phyloP scores from a whole-genome alignment of 768 basidiomycete species.

The Postia placenta region DNA sequence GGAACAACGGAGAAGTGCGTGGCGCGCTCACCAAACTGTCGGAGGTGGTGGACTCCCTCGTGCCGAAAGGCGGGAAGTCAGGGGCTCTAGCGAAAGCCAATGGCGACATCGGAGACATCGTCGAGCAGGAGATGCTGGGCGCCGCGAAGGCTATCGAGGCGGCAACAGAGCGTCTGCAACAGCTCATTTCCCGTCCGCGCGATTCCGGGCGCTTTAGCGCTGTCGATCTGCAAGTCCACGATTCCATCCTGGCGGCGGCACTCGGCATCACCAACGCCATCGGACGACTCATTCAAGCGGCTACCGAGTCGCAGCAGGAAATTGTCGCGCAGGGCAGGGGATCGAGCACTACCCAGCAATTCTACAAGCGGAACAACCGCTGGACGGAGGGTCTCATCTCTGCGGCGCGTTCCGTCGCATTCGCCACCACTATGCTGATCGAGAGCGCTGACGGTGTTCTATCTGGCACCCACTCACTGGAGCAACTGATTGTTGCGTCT shows the following conservation, averaged over 20 bases:
- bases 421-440: slow-evolving; percentile 91
- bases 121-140: slow-evolving; percentile 93
- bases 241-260: slow-evolving; percentile 90
- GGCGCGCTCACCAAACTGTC: slow-evolving; percentile 78
- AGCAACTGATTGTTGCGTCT: slow-evolving; percentile 99
- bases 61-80: slow-evolving; percentile 77
- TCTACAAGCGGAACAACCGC: slow-evolving; percentile 99
- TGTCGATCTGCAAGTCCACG: slow-evolving; percentile 94
- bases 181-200: slow-evolving; percentile 86
- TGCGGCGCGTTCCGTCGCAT: slow-evolving; percentile 96
- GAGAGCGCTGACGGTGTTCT: slow-evolving; percentile 97
- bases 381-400: slow-evolving; percentile 99
- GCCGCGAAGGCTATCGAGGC: slow-evolving; percentile 91
- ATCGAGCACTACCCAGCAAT: slow-evolving; percentile 87
- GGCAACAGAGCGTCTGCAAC: slow-evolving; percentile 85
- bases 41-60: slow-evolving; percentile 77
- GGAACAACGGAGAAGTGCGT: slow-evolving; percentile 86
- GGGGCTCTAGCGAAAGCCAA: slow-evolving; percentile 68
- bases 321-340: slow-evolving; percentile 95
- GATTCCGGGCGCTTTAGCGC: slow-evolving; percentile 85
- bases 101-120: slow-evolving; percentile 93
- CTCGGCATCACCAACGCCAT: slow-evolving; percentile 96
- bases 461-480: slow-evolving; percentile 92
- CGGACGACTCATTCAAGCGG: slow-evolving; percentile 89
- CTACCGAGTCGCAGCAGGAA: slow-evolving; percentile 97